Evolutionary conservation across 371 early-diverging fungal genomes (phyloP).

Genomic region (Mortierella sp.): DNA sequence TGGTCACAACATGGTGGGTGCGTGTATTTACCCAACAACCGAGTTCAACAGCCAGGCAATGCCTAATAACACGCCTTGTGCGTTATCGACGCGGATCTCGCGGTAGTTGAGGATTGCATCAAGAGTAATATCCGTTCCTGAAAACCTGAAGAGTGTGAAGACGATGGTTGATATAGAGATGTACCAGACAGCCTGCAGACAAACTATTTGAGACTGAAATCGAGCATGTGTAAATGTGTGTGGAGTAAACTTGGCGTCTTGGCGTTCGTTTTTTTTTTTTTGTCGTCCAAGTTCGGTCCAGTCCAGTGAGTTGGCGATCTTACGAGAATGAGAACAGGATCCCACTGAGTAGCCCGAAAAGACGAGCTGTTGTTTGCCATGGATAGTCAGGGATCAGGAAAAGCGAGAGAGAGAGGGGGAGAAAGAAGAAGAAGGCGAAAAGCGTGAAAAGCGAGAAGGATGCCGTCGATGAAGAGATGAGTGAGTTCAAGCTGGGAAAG

Average conservation of each 20-base stretch:
- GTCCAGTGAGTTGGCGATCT: not conserved
- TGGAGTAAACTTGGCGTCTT: too few species aligned
- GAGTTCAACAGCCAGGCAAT: conserved; percentile 77
- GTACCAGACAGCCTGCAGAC: conserved; percentile 73
- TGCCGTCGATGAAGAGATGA: too few species aligned
- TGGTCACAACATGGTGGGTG: too few species aligned
- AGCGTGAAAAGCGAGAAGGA: too few species aligned
- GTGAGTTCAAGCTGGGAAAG: too few species aligned
- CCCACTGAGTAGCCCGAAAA: conserved; percentile 54
- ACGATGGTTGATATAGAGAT: conserved; percentile 66
- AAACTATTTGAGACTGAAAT: conserved; percentile 62
- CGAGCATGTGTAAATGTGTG: not conserved
- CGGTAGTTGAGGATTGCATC: conserved; percentile 72
- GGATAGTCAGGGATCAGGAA: not conserved
- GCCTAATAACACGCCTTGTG: conserved; percentile 78
- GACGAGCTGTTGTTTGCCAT: conserved; percentile 42
- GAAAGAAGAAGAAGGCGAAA: too few species aligned
- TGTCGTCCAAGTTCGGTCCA: too few species aligned
- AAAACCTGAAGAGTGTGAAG: conserved; percentile 64
- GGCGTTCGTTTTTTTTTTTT: too few species aligned
- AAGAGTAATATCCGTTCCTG: conserved; percentile 72
- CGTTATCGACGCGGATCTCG: conserved; percentile 74
- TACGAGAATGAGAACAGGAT: conserved; percentile 53
- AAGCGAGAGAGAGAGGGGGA: not conserved
- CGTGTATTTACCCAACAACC: conserved; percentile 62